Percentiles rank a stretch among this genome's conserved stretches.
phyloP scores from a whole-genome alignment of 257 asterid species.

The Solanum bukasovii region DNA sequence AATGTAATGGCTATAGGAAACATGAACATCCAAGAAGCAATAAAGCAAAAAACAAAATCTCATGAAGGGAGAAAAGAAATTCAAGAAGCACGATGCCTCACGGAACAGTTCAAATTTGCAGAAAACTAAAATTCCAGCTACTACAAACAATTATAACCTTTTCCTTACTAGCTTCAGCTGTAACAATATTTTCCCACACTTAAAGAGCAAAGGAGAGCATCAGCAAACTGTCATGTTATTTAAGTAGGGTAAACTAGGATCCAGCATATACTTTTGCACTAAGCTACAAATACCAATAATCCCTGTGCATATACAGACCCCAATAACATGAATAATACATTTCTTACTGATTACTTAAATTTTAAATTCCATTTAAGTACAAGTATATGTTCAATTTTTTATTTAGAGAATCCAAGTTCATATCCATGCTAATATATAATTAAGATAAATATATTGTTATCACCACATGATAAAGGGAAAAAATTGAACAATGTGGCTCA shows the following conservation, averaged over 20 bases:
- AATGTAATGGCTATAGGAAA: background rate
- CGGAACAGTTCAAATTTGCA: background rate
- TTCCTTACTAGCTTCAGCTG: background rate
- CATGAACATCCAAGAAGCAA: background rate
- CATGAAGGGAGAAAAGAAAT: background rate
- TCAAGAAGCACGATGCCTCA: background rate
- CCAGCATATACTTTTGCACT: background rate
- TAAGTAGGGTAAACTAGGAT: background rate
- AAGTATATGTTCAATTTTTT: background rate
- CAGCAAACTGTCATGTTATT: background rate
- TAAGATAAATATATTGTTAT: background rate
- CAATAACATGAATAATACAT: background rate
- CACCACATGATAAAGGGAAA: background rate
- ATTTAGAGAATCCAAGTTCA: background rate
- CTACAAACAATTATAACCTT: background rate
- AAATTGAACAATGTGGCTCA: background rate
- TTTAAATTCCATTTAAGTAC: background rate
- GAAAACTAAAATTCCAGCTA: background rate
- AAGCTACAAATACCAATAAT: background rate
- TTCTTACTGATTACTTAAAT: background rate
- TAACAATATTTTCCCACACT: background rate
- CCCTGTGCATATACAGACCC: background rate
- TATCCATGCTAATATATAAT: background rate
- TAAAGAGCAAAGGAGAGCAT: background rate
- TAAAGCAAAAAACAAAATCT: background rate